These are phyloP conservation scores for Phlyctochytrium bullatum DNA, from an alignment of 192 early-diverging fungal species.

Conservation along the genomic window DNA sequence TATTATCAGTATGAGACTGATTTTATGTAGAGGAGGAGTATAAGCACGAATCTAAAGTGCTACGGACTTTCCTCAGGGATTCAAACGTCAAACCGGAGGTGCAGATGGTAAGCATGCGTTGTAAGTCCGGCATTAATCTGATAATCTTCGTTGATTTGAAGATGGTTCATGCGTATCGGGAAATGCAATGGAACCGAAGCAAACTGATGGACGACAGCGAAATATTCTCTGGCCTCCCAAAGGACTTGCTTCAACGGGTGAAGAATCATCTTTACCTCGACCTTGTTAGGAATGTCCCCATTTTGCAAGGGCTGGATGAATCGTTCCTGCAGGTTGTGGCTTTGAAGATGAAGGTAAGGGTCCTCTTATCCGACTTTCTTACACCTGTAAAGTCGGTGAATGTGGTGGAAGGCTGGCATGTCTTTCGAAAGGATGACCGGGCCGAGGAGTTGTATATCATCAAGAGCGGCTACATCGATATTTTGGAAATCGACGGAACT, in stretches of 20 bases:
- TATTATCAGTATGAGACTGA: background rate
- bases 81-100: too few relatives aligned
- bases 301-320: background rate
- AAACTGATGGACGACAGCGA: background rate
- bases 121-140: too few relatives aligned
- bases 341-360: background rate
- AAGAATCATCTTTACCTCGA: background rate
- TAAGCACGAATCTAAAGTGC: background rate
- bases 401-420: background rate
- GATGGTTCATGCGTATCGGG: too few relatives aligned
- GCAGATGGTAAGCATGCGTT: too few relatives aligned
- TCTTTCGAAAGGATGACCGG: background rate
- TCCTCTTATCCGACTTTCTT: background rate
- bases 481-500: background rate
- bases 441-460: background rate
- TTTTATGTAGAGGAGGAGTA: background rate
- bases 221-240: background rate
- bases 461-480: background rate
- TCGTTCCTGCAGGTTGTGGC: background rate
- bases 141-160: too few relatives aligned
- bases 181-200: too few relatives aligned
- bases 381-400: background rate
- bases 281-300: background rate
- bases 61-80: background rate
- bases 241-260: background rate